These are phyloP conservation scores for Pleurotus giganteus DNA, from an alignment of 768 basidiomycete species.

Conservation along the genomic window DNA sequence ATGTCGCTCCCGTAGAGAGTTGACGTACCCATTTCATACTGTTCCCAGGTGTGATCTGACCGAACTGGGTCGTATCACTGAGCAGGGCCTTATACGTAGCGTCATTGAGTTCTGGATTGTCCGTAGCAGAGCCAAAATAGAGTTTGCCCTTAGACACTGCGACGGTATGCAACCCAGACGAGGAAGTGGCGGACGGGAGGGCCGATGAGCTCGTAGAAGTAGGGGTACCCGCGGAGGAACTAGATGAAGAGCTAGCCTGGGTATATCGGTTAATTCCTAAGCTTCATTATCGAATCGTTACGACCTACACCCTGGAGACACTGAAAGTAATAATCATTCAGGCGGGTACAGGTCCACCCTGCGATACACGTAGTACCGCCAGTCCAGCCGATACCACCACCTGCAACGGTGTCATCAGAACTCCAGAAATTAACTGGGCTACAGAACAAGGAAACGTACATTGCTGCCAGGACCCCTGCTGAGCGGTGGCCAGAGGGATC, in stretches of 20 bases:
- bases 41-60: conserved; percentile 43
- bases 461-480: conserved; percentile 14
- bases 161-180: conserved; percentile 27
- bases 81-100: conserved; percentile 34
- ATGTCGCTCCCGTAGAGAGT: neutral
- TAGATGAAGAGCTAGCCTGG: neutral
- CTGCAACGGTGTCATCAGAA: conserved; percentile 14
- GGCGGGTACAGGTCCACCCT: conserved; percentile 26
- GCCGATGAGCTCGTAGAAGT: neutral
- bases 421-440: neutral
- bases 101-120: conserved; percentile 43
- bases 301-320: conserved; percentile 3
- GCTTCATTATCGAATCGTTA: neutral
- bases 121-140: conserved; percentile 43
- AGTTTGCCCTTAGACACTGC: conserved; percentile 39
- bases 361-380: conserved; percentile 33
- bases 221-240: neutral
- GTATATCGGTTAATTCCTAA: neutral
- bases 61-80: conserved; percentile 33
- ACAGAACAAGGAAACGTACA: neutral
- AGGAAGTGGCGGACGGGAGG: neutral
- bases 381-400: conserved; percentile 35
- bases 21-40: conserved; percentile 41
- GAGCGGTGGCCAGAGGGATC: conserved; percentile 22
- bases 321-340: conserved; percentile 30